Evolutionary conservation across 371 early-diverging fungal genomes (phyloP), one percentile per base, ranked within the genome.

Genomic region (Batrachochytrium dendrobatidis): DNA sequence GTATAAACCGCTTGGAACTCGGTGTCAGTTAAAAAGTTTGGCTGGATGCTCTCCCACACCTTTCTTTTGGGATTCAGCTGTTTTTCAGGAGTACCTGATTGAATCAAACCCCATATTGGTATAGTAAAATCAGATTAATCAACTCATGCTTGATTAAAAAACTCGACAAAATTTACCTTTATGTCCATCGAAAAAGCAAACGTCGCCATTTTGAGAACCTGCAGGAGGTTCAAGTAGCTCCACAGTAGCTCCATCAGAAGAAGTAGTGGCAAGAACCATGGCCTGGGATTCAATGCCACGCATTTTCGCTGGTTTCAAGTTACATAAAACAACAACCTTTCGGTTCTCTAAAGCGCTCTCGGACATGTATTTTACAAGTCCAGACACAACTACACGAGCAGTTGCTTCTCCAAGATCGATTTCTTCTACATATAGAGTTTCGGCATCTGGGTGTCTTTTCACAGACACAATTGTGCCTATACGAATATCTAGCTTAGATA

Each of bases 31-130:
- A 83, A 80, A 46, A 94, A 73, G 25, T 88, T 86, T 39, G 95
- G 95, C 79, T 94, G 94, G 51, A 94, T 85, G 53, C 87, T 84
- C 70, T 95, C 96, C 83, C 86, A 94, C 64, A 93, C 87, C 82
- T 95, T 95, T 80, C 87, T 90, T 83, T 95, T 95, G 68, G 95
- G 89, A 67, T 92, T 91, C 65, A 95, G 81, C 33, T 83, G 79
- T 62, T 82, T 83, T 60, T 91, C 92, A 22, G 83, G 92, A 67
- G 62, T 78, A 70, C 70, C 85, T 39, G 32, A 39, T 39, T 15
- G 39, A 39, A 39, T 39, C 17, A 15, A 39, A 39, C 15, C 39
- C 15, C 20, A 15, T 17, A 39, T 39, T 15, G 17, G 17, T 17
- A 39, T n/a, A 39, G 12, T 39, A 15, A n/a, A 39, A 39, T 12